Base-by-base conservation (phyloP, 2,329 filamentous ascomycete genomes). In the Cordyceps fumosorosea region DNA sequence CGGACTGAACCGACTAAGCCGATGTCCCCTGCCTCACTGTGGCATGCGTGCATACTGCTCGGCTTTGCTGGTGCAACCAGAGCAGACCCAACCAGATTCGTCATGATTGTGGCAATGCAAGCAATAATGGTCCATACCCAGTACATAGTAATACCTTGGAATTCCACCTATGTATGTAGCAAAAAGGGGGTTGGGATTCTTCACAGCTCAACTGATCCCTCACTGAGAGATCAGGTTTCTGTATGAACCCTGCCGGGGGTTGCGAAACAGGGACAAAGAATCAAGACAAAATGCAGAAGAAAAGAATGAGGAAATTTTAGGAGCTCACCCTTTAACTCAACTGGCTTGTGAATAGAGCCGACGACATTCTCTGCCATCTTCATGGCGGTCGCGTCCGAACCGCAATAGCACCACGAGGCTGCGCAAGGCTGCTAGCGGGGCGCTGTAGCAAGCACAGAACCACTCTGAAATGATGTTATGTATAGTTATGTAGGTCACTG, bases 351-450 rank as follows among this genome's bases (percentile, higher is more conserved):
- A 34, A 22, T n/a, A 8, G 32, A 22, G 12, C 47, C 47, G 10
- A 22, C 56, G 22, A 32, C 34, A 29, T 29, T 42, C 20, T 48
- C 44, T 6, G 44, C 32, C 45, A 58, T 50, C 8, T 40, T 29
- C 20, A 44, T 4, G 40, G 5, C 22, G n/a, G 42, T 18, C 42
- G 42, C 44, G 8, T 5, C n/a, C n/a, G 10, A 12, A 48, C 45
- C 40, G 2, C 10, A n/a, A 42, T 26, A 26, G 22, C n/a, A 40
- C 44, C 29, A 26, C 44, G 5, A 50, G 45, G 56, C 56, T 58
- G 45, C 29, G 45, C 56, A 26, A 57, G 55, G 55, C 55, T 57
- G 55, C 55, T n/a, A 37, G 55, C 42, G 54, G 40, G 42, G 22
- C 55, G 37, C 34, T 29, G 37, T 12, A 26, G n/a, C 44, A 47